A percentile compares a stretch with the other conserved stretches of the same genome.
Conservation (phyloP, 345 rosid species). For the Citrus maxima region DNA sequence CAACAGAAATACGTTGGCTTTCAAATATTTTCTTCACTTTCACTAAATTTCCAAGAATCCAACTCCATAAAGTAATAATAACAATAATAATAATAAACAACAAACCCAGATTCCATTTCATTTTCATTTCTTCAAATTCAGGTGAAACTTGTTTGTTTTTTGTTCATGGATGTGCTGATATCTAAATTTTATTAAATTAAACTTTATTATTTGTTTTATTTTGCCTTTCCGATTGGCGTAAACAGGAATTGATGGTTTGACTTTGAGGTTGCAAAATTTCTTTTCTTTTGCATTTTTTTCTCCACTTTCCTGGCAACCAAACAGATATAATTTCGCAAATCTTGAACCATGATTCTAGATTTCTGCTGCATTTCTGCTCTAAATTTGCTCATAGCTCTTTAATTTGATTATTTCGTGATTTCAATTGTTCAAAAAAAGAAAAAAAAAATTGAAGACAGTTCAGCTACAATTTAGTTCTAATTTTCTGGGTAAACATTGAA, state of each 20-base stretch:
- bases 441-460: not conserved
- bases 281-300: not conserved
- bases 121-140: not conserved
- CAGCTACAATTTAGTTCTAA: not conserved
- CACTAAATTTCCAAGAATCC: not conserved
- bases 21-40: not conserved
- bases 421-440: too few species aligned
- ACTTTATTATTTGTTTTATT: not conserved
- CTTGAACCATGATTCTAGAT: not conserved
- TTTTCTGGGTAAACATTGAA: not conserved
- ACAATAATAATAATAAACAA: too few species aligned
- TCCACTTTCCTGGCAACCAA: not conserved
- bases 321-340: not conserved
- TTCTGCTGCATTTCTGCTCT: not conserved
- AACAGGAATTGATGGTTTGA: not conserved
- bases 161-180: not conserved
- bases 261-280: not conserved
- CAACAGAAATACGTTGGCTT: not conserved
- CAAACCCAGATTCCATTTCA: too few species aligned
- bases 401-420: not conserved
- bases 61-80: too few species aligned
- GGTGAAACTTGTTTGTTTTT: not conserved
- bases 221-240: not conserved
- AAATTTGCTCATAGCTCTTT: not conserved
- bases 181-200: not conserved